Evolutionary conservation across 2,329 filamentous ascomycete species (phyloP), one percentile per base, ranked within the genome.

Genomic region (Neocucurbitaria cava): DNA sequence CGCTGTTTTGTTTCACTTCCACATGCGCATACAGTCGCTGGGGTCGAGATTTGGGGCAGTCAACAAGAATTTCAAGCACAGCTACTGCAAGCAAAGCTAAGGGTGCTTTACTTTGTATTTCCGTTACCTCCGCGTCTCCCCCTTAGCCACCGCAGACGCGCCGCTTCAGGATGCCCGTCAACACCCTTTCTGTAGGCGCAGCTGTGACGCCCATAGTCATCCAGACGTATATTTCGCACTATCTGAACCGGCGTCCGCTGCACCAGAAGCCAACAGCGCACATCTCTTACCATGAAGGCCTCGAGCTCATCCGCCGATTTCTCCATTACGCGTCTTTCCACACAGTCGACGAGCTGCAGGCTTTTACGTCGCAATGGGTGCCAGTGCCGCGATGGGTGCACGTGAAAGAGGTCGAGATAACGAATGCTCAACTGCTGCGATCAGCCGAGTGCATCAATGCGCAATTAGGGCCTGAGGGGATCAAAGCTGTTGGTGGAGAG

Each of bases 211-310:
- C 95, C 11, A 92, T 90, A 3, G 90, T 96, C 42, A 83, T 98
- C 51, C 88, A 90, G 62, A 97, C 94, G 13, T 88, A 94, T 59
- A 82, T 98, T 66, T 89, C 88, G 54, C 95, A 98, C 89, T 97
- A 95, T 76, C 81, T 96, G 56, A 89, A 96, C 69, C 88, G 90
- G 61, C 90, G 89, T 69, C 84, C 87, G 1, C 82, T 89, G 26
- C 87, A 84, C 58, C 82, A 93, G 61, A 93, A 93, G 59, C 94
- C 94, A 0, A 96, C 91, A 1, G 90, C 90, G 1, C 91, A 96
- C 74, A 87, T 99, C 51, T 93, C 92, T 48, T 99, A 99, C 78
- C 91, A 98, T 72, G 91, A 97, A 78, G 94, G 93, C 33, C 83
- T 99, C 13, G 87, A 91, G 61, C 83, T 99, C 46, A 89, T 98